Evolutionary conservation across 148 eudicot species (phyloP).

Genomic region (Euryodendron excelsum): DNA sequence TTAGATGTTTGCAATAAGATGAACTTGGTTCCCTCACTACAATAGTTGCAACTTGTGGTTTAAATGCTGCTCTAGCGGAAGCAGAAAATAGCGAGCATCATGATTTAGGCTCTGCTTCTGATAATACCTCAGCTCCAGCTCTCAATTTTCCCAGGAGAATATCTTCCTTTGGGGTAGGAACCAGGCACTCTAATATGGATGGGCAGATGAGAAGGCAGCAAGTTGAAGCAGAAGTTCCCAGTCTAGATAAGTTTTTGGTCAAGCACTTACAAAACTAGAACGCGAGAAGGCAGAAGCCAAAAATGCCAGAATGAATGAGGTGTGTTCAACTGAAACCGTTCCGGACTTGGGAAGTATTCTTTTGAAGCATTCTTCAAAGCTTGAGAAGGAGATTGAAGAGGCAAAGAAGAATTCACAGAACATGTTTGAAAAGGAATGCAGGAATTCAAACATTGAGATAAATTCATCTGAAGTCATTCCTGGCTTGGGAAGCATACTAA

Average conservation of each 20-base stretch:
- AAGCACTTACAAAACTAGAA: constrained; percentile 76
- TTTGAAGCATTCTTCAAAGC: constrained; percentile 48
- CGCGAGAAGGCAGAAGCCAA: constrained; percentile 76
- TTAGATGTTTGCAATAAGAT: constrained; percentile 72
- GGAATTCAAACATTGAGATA: no score
- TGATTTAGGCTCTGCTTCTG: constrained; percentile 17
- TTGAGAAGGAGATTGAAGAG: constrained; percentile 51
- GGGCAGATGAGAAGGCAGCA: constrained; percentile 29
- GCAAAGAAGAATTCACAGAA: constrained; percentile 41
- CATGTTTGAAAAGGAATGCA: no score
- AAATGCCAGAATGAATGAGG: constrained; percentile 46
- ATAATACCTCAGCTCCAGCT: constrained; percentile 14
- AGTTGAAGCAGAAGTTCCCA: constrained; percentile 53
- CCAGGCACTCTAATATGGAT: no score
- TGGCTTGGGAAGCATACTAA: constrained; percentile 41
- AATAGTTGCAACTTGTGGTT: constrained; percentile 90
- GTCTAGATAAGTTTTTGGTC: constrained; percentile 77
- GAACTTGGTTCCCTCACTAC: constrained; percentile 91
- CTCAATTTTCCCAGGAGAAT: no score
- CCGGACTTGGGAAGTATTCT: constrained; percentile 45
- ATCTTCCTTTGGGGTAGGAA: no score
- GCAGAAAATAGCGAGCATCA: constrained; percentile 30
- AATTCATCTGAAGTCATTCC: no score
- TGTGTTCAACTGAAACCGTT: constrained; percentile 15
- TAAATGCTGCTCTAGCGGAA: constrained; percentile 78